Evolutionary conservation across 345 rosid genomes (phyloP).

Genomic region (Litchi chinensis): DNA sequence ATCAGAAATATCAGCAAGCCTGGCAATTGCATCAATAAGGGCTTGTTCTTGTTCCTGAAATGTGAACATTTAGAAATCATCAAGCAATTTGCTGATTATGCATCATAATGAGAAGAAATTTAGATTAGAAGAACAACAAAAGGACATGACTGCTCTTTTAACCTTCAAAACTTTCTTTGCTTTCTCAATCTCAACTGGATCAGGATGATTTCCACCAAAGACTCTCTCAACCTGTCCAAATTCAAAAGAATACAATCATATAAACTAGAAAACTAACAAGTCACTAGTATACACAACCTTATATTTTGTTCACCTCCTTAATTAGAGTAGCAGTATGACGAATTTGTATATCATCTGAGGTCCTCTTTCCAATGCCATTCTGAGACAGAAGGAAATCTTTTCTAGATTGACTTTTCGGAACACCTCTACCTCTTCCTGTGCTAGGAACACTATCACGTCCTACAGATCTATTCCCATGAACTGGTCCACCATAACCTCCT

Average conservation of each 20-base stretch:
- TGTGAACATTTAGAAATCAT: constrained; percentile 9
- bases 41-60: constrained; percentile 84
- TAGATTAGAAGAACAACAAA: neutral
- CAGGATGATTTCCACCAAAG: constrained; percentile 60
- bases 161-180: constrained; percentile 84
- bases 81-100: neutral
- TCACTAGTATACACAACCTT: constrained; percentile 14
- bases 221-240: constrained; percentile 77
- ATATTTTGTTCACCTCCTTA: constrained; percentile 57
- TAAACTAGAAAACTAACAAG: constrained; percentile 5
- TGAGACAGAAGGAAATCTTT: constrained; percentile 67
- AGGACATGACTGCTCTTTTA: constrained; percentile 25
- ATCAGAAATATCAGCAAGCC: constrained; percentile 73
- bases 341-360: constrained; percentile 60
- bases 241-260: neutral
- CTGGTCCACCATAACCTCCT: constrained; percentile 47
- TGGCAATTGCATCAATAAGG: constrained; percentile 69
- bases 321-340: constrained; percentile 70
- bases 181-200: constrained; percentile 78
- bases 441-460: constrained; percentile 52
- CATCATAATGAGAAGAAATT: neutral
- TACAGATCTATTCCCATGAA: constrained; percentile 52
- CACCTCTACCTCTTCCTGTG: constrained; percentile 61
- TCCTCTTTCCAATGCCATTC: constrained; percentile 77
- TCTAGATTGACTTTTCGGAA: constrained; percentile 57